A percentile compares a stretch with the other conserved stretches of the same genome.
Conservation (phyloP, 495 filamentous ascomycete genomes). For the Rhizodiscina lignyota region DNA sequence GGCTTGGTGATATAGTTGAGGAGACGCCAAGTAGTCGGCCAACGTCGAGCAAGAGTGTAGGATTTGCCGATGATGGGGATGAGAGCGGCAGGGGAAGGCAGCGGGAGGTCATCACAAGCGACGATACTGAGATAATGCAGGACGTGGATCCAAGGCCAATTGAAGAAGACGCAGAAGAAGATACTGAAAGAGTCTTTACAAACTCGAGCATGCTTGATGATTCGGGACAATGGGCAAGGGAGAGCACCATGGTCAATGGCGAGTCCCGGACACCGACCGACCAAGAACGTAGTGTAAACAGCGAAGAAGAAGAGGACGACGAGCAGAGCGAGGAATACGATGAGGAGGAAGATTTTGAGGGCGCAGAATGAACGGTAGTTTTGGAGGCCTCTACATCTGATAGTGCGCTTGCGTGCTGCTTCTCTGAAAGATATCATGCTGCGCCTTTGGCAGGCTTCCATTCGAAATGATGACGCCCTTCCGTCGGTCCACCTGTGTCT, state of each 20-base stretch:
- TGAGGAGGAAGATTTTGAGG: slow-evolving; percentile 14
- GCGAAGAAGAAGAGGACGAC: slow-evolving; percentile 12
- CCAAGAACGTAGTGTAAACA: slow-evolving; percentile 10
- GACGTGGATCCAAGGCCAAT: slow-evolving; percentile 19
- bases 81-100: slow-evolving; percentile 7
- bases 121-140: slow-evolving; percentile 8
- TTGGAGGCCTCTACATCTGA: no score
- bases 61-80: slow-evolving; percentile 14
- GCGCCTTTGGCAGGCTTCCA: slow-evolving; percentile 32
- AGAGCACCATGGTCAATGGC: not conserved
- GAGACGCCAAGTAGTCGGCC: slow-evolving; percentile 1
- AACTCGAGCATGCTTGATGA: slow-evolving; percentile 6
- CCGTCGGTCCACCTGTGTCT: slow-evolving; percentile 26
- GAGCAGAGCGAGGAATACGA: slow-evolving; percentile 17
- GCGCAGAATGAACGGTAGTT: no score
- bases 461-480: slow-evolving; percentile 39
- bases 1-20: slow-evolving; percentile 63
- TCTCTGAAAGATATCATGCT: no score
- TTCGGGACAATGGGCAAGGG: slow-evolving; percentile 10
- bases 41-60: slow-evolving; percentile 16
- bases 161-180: slow-evolving; percentile 8
- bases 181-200: slow-evolving; percentile 7
- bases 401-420: no score
- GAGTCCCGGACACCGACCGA: no score
- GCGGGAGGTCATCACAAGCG: no score